These are phyloP conservation scores for Scheffersomyces parashehatae DNA, from an alignment of 1,139 yeast species.

Conservation along the genomic window DNA sequence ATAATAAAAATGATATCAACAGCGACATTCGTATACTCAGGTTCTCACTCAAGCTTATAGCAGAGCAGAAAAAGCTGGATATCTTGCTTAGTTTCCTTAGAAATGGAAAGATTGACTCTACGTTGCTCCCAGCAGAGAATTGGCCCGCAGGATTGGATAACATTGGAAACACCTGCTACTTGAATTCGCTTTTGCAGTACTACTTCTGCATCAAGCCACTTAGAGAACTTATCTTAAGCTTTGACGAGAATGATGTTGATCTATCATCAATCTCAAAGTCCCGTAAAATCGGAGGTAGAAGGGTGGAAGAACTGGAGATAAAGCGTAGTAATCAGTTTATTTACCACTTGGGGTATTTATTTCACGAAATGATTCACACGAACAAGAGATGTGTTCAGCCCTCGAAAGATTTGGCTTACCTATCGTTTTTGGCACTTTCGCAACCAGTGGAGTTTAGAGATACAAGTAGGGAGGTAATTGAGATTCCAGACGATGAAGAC, in stretches of 20 bases:
- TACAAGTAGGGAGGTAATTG: constrained; percentile 6
- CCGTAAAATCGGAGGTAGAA: constrained; percentile 83
- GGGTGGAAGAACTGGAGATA: constrained; percentile 70
- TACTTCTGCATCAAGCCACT: constrained; percentile 85
- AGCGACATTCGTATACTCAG: constrained; percentile 50
- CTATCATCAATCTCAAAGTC: constrained; percentile 12
- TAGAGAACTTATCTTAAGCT: constrained; percentile 63
- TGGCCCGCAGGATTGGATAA: constrained; percentile 93
- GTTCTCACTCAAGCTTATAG: constrained; percentile 50
- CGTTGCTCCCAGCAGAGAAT: constrained; percentile 59
- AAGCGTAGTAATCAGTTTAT: constrained; percentile 81
- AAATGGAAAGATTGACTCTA: constrained; percentile 62
- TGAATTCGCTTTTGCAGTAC: constrained; percentile 86
- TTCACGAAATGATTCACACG: constrained; percentile 67
- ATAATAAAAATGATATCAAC: constrained; percentile 10
- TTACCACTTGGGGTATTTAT: constrained; percentile 67
- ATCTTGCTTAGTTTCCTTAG: constrained; percentile 53
- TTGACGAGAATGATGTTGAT: constrained; percentile 37
- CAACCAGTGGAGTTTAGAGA: constrained; percentile 60
- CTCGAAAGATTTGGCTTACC: constrained; percentile 77
- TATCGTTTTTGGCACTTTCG: constrained; percentile 80
- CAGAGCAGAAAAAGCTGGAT: constrained; percentile 49
- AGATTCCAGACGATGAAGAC: constrained; percentile 8
- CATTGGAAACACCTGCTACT: constrained; percentile 93
- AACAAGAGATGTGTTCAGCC: constrained; percentile 73